These are phyloP conservation scores for Senna tora DNA, from an alignment of 306 rosid genomes.

Conservation along the genomic window DNA sequence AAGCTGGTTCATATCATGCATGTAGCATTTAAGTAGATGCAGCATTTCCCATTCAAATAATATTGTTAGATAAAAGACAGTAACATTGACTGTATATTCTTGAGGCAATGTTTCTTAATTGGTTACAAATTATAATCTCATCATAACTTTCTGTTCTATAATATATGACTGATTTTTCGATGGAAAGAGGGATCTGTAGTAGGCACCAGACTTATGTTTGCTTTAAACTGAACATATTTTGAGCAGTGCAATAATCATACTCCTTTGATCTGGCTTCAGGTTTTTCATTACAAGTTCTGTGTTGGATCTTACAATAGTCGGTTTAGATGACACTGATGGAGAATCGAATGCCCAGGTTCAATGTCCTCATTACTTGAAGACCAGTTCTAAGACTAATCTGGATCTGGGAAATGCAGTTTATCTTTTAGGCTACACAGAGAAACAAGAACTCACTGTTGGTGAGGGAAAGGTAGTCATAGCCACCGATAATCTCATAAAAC, in stretches of 20 bases:
- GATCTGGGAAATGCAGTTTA: slow-evolving; percentile 88
- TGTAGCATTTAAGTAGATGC: not conserved
- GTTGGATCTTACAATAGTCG: slow-evolving; percentile 96
- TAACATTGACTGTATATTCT: not conserved
- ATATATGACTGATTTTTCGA: not conserved
- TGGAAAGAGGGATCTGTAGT: not conserved
- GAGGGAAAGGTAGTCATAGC: slow-evolving; percentile 97
- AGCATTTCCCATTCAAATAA: not conserved
- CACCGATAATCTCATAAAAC: slow-evolving; percentile 92
- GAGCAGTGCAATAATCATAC: not conserved
- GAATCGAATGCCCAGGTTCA: slow-evolving; percentile 78
- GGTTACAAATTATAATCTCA: not conserved
- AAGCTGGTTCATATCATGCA: not conserved
- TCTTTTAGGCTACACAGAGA: slow-evolving; percentile 82
- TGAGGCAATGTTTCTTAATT: not conserved
- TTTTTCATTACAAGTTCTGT: slow-evolving; percentile 93
- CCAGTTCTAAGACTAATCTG: slow-evolving; percentile 76
- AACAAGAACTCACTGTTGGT: slow-evolving; percentile 73
- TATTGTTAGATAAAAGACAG: not conserved
- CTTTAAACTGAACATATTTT: slow-evolving; percentile 18
- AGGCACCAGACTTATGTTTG: not conserved
- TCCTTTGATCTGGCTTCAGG: slow-evolving; percentile 61
- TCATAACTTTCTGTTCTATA: not conserved
- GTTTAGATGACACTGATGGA: slow-evolving; percentile 84
- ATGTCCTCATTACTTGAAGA: slow-evolving; percentile 72